phyloP scores from a whole-genome alignment of 768 basidiomycete species.

The Lentinula raphanica region DNA sequence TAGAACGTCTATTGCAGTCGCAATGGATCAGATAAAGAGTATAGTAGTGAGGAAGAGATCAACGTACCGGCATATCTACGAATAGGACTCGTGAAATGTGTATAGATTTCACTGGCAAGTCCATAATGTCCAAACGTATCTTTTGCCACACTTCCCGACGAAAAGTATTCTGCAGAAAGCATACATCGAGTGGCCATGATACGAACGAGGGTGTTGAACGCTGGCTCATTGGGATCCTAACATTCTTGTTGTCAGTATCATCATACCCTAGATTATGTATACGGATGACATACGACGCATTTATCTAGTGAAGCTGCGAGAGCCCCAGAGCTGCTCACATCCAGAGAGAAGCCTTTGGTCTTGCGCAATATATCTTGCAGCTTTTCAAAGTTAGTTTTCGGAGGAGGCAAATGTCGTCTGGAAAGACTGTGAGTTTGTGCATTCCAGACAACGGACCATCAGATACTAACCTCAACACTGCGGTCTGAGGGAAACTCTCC shows the following conservation, averaged over 20 bases:
- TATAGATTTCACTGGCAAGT: slow-evolving; percentile 94
- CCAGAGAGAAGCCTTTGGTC: slow-evolving; percentile 74
- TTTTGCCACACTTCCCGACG: slow-evolving; percentile 86
- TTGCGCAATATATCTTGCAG: slow-evolving; percentile 88
- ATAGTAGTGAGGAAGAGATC: background rate
- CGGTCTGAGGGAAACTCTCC: slow-evolving; percentile 92
- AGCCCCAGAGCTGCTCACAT: slow-evolving; percentile 88
- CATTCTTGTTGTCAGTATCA: background rate
- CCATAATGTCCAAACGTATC: slow-evolving; percentile 98
- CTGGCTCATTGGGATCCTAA: slow-evolving; percentile 77
- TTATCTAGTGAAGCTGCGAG: slow-evolving; percentile 84
- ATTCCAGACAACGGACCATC: background rate
- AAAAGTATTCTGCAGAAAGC: slow-evolving; percentile 98
- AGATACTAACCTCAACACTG: slow-evolving; percentile 68
- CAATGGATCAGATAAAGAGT: background rate
- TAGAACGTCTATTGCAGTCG: slow-evolving; percentile 64
- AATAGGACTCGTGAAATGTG: slow-evolving; percentile 98
- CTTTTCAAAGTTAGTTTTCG: slow-evolving; percentile 90
- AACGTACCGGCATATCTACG: slow-evolving; percentile 84
- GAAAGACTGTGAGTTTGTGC: slow-evolving; percentile 1
- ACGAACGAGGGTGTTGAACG: slow-evolving; percentile 95
- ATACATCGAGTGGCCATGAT: slow-evolving; percentile 99
- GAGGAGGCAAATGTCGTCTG: slow-evolving; percentile 89
- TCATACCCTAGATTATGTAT: slow-evolving; percentile 3
- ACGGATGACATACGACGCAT: slow-evolving; percentile 60